Evolutionary conservation across 345 rosid species (phyloP).

Genomic region (Moringa oleifera): DNA sequence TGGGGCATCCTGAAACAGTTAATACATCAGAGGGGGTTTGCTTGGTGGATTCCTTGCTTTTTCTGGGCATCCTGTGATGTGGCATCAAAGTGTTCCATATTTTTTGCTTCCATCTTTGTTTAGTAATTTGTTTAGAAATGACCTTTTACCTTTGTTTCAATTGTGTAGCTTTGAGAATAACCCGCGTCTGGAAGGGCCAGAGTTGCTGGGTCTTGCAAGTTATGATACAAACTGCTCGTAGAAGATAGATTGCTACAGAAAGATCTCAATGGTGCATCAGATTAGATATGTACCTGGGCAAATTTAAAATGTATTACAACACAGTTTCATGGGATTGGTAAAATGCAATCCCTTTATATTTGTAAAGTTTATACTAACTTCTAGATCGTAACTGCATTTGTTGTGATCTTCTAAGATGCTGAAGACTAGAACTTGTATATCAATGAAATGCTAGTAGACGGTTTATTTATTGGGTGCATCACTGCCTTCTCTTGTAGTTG

Average conservation of each 20-base stretch:
- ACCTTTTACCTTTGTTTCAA: slow-evolving; percentile 6
- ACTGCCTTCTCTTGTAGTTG: too few relatives aligned
- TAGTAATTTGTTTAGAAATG: background rate
- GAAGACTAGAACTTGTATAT: too few relatives aligned
- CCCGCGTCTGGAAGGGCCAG: slow-evolving; percentile 89
- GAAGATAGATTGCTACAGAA: slow-evolving; percentile 11
- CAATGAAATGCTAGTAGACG: too few relatives aligned
- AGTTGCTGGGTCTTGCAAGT: slow-evolving; percentile 81
- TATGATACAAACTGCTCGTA: slow-evolving; percentile 84
- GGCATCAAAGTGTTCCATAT: too few relatives aligned
- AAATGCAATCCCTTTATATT: slow-evolving; percentile 11
- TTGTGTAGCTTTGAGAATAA: slow-evolving; percentile 77
- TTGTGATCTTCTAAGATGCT: too few relatives aligned
- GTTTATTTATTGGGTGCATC: too few relatives aligned
- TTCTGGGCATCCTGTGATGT: background rate
- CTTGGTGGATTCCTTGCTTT: too few relatives aligned
- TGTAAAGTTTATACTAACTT: background rate
- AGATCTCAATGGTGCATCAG: background rate
- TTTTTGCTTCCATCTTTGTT: background rate
- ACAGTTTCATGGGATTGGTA: slow-evolving; percentile 21
- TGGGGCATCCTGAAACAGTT: too few relatives aligned
- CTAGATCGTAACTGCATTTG: background rate
- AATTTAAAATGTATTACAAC: slow-evolving; percentile 15
- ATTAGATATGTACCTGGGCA: slow-evolving; percentile 13
- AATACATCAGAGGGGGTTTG: too few relatives aligned